Conservation (phyloP, 2,329 filamentous ascomycete species). For the Pseudogymnoascus sp. region DNA sequence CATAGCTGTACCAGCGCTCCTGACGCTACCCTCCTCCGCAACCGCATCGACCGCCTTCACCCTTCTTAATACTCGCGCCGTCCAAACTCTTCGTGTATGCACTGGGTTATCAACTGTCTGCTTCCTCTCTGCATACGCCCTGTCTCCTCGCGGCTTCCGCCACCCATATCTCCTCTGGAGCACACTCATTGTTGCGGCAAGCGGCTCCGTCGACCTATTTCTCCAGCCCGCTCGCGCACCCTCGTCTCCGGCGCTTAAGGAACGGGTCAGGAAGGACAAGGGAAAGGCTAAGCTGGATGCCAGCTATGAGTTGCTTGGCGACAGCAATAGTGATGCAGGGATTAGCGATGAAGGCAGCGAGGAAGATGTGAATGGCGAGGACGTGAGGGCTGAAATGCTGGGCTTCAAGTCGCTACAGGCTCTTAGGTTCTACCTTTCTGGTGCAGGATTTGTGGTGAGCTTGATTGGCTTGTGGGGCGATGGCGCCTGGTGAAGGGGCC, state of each 20-base stretch:
- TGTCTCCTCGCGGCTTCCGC: conserved; percentile 67
- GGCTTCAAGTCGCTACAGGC: conserved; percentile 48
- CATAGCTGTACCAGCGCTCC: conserved; percentile 71
- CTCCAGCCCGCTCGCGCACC: conserved; percentile 22
- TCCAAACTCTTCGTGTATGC: conserved; percentile 60
- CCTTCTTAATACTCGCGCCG: conserved; percentile 56
- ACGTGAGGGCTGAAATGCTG: conserved; percentile 52
- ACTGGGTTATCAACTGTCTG: conserved; percentile 63
- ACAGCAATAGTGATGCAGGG: conserved; percentile 41
- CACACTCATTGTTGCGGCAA: conserved; percentile 55
- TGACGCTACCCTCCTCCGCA: conserved; percentile 70
- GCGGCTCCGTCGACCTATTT: conserved; percentile 36
- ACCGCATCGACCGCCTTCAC: conserved; percentile 64
- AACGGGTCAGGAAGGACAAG: conserved; percentile 18
- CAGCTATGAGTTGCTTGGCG: conserved; percentile 63
- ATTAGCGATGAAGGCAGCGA: conserved; percentile 45
- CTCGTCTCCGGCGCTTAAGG: conserved; percentile 26
- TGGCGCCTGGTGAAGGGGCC: conserved; percentile 32
- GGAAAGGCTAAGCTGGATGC: conserved; percentile 49
- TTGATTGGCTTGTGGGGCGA: conserved; percentile 63
- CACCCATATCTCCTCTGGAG: conserved; percentile 93
- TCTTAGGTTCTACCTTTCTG: conserved; percentile 47
- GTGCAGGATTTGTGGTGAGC: conserved; percentile 53
- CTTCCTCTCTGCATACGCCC: conserved; percentile 68
- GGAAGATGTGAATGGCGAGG: conserved; percentile 52